phyloP scores from a whole-genome alignment of 179 eudicot genomes.

The Beta corolliflora region DNA sequence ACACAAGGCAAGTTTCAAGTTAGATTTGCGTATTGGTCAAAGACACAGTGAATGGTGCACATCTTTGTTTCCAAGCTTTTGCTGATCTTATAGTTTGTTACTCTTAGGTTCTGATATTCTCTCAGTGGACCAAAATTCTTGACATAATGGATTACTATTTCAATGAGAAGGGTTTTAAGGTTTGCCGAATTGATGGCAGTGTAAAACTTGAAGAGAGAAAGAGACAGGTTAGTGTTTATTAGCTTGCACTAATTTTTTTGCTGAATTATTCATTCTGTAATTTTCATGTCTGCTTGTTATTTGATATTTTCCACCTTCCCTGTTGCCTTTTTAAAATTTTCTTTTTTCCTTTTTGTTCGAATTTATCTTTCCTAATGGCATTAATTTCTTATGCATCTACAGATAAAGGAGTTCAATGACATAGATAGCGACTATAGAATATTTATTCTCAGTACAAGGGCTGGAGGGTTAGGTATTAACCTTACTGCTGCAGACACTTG shows the following conservation, averaged over 20 bases:
- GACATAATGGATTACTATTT: slow-evolving; percentile 93
- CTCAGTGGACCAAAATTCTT: slow-evolving; percentile 92
- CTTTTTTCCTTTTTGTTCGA: not conserved
- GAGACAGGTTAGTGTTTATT: slow-evolving; percentile 58
- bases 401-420: slow-evolving; percentile 93
- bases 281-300: not conserved
- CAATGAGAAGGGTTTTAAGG: slow-evolving; percentile 71
- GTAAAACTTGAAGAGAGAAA: slow-evolving; percentile 86
- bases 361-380: not conserved
- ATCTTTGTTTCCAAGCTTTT: not conserved
- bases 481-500: slow-evolving; percentile 98
- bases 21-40: not conserved
- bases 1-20: slow-evolving; percentile 64
- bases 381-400: slow-evolving; percentile 25
- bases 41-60: not conserved
- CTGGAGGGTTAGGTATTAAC: slow-evolving; percentile 98
- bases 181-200: slow-evolving; percentile 93
- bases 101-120: slow-evolving; percentile 84
- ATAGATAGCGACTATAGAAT: slow-evolving; percentile 59
- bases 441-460: slow-evolving; percentile 94
- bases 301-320: not conserved
- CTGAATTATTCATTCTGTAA: not conserved
- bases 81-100: slow-evolving; percentile 10
- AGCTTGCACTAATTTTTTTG: not conserved
- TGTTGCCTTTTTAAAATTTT: no score